Percentiles rank a stretch among this genome's conserved stretches.
These are phyloP conservation scores for Biscogniauxia mediterranea DNA, from an alignment of 2,329 filamentous ascomycete genomes.

Conservation along the genomic window DNA sequence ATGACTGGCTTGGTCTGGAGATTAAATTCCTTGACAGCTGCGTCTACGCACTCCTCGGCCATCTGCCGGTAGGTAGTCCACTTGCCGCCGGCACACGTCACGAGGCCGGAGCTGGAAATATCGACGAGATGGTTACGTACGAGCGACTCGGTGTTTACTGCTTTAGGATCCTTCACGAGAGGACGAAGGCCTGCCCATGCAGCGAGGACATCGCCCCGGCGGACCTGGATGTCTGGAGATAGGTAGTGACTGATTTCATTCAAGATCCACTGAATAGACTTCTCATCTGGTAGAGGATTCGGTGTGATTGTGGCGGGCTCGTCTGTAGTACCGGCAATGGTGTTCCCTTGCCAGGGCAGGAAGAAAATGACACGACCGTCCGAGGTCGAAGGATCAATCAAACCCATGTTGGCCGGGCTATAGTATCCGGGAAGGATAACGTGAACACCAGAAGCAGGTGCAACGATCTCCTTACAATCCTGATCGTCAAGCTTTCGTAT, in stretches of 20 bases:
- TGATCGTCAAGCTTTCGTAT: slow-evolving; percentile 84
- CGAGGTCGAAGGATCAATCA: slow-evolving; percentile 82
- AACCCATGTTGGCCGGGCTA: slow-evolving; percentile 80
- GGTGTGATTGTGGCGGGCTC: slow-evolving; percentile 69
- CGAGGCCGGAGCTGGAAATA: slow-evolving; percentile 72
- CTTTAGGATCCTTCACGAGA: slow-evolving; percentile 81
- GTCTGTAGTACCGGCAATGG: slow-evolving; percentile 86
- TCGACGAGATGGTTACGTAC: slow-evolving; percentile 85
- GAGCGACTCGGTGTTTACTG: slow-evolving; percentile 80
- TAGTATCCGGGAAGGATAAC: slow-evolving; percentile 86
- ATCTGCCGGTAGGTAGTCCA: slow-evolving; percentile 94
- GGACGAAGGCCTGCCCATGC: slow-evolving; percentile 89
- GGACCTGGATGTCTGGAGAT: slow-evolving; percentile 79
- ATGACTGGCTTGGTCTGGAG: slow-evolving; percentile 56
- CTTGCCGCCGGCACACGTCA: slow-evolving; percentile 86
- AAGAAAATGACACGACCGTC: slow-evolving; percentile 92
- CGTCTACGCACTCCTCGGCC: slow-evolving; percentile 86
- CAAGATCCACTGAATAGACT: slow-evolving; percentile 86
- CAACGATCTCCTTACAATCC: slow-evolving; percentile 71
- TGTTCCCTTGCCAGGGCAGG: slow-evolving; percentile 90
- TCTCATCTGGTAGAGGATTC: slow-evolving; percentile 75
- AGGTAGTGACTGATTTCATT: slow-evolving; percentile 80
- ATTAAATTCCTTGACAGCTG: slow-evolving; percentile 68
- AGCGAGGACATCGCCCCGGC: slow-evolving; percentile 82
- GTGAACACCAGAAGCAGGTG: slow-evolving; percentile 82